Evolutionary conservation across 1,139 yeast genomes (phyloP), one percentile per base, ranked within the genome.

Genomic region (Nakaseomyces uthaithaninus): DNA sequence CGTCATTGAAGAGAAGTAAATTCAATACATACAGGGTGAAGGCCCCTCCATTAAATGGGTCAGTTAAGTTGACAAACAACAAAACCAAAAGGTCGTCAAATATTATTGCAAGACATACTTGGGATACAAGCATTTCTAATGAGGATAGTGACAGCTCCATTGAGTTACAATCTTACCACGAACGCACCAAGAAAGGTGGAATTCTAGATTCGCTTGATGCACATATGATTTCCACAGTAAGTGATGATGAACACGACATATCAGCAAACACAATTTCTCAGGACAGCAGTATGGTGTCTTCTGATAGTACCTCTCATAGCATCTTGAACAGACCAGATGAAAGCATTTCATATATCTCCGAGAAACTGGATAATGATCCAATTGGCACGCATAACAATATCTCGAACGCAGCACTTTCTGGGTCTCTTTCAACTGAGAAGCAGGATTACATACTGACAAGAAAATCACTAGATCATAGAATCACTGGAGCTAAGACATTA

Each of bases 1-100:
- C 54, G 4, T 59, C 60, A 0, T 41, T 60, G 36, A 55, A 61
- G 38, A 51, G 64, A 40, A 52, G 58, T 36, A 57, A 53, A 40
- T 57, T 57, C 38, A 56, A 50, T 28, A 56, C 62, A 3, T 57
- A 57, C 39, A 53, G 54, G 31, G 48, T 51, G 19, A 35, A 33
- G 17, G n/a, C 25, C 23, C 14, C 34, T 11, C 28, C 17, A 25
- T 20, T 17, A 3, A 23, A 24, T 27, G 28, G 28, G 2, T 17
- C 35, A 4, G 17, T 19, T n/a, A 31, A 12, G 5, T 12, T 19
- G 10, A n/a, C 24, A 8, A 31, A n/a, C 20, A 20, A 31, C n/a
- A 31, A 20, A 11, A 20, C 35, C 27, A 14, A 19, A 14, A 16
- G 26, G 12, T 12, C 36, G 14, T 15, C 10, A 10, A 37, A 37